Evolutionary conservation across 768 basidiomycete genomes (phyloP), one percentile per base, ranked within the genome.

Genomic region (Boletus sp.): DNA sequence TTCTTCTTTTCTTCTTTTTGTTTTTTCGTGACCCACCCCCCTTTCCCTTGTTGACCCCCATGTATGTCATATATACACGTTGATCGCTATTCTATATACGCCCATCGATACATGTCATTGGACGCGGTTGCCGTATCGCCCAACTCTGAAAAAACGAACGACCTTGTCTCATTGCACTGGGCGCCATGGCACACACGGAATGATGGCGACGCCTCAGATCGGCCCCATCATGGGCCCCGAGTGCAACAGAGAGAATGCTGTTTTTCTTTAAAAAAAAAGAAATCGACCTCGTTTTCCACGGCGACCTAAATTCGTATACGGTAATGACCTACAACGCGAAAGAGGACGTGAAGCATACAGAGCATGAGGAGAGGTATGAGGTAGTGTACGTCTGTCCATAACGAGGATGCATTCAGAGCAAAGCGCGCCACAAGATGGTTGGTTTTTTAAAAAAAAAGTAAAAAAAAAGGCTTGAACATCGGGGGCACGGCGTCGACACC

Each of bases 231-330:
- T n/a, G n/a, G n/a, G n/a, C n/a, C n/a, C n/a, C n/a, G n/a, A n/a
- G n/a, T n/a, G n/a, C n/a, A n/a, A n/a, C n/a, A n/a, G n/a, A n/a
- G n/a, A n/a, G n/a, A n/a, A n/a, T n/a, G n/a, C n/a, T n/a, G n/a
- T n/a, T n/a, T n/a, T n/a, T n/a, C n/a, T n/a, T n/a, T n/a, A n/a
- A n/a, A n/a, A n/a, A n/a, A n/a, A n/a, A n/a, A n/a, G n/a, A n/a
- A n/a, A n/a, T n/a, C n/a, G n/a, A 23, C 23, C 2, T 23, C 23
- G 23, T 25, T 25, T 40, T 23, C 39, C 5, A 27, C 44, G 1
- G 10, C 19, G 7, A 45, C 30, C 3, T 45, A 30, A 5, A 67
- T 64, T 66, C 65, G 46, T 59, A 67, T 67, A 66, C 13, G 43
- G 47, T 65, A 65, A 55, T 39, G n/a, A 47, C 50, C 47, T 35